Conservation (phyloP, 2,329 filamentous ascomycete species). For the Fusarium chaquense region DNA sequence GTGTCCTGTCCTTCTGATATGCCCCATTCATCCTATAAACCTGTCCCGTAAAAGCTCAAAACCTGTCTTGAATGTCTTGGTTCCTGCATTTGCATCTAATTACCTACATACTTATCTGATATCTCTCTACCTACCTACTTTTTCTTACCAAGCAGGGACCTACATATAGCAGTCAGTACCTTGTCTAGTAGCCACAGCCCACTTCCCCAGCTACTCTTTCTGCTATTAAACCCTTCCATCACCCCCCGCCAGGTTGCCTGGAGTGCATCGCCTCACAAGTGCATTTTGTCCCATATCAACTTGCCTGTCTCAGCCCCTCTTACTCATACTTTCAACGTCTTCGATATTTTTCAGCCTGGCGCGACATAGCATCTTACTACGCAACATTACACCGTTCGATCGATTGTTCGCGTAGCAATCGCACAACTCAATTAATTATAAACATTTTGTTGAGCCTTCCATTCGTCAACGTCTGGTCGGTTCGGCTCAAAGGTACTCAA, state of each 20-base stretch:
- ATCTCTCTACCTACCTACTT: background rate
- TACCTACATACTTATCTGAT: slow-evolving; percentile 1
- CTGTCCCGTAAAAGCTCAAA: slow-evolving; percentile 37
- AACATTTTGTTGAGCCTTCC: slow-evolving; percentile 26
- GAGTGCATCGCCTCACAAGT: slow-evolving; percentile 41
- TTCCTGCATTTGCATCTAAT: slow-evolving; percentile 33
- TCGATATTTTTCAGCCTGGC: slow-evolving; percentile 39
- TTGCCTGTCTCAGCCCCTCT: slow-evolving; percentile 26
- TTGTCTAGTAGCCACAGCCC: slow-evolving; percentile 37
- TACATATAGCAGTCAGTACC: slow-evolving; percentile 16
- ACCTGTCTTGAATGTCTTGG: slow-evolving; percentile 33
- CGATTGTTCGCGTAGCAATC: slow-evolving; percentile 32
- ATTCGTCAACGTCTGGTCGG: slow-evolving; percentile 41
- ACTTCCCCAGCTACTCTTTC: slow-evolving; percentile 28
- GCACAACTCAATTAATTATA: slow-evolving; percentile 24
- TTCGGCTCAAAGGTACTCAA: slow-evolving; percentile 42
- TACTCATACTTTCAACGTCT: slow-evolving; percentile 39
- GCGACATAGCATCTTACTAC: slow-evolving; percentile 36
- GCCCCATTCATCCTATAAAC: slow-evolving; percentile 30
- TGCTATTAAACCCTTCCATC: slow-evolving; percentile 32
- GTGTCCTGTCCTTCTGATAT: slow-evolving; percentile 46
- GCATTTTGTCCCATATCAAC: slow-evolving; percentile 18
- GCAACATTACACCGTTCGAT: slow-evolving; percentile 32
- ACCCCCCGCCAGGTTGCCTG: slow-evolving; percentile 19
- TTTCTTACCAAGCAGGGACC: background rate